Conservation (phyloP, 768 basidiomycete genomes). For the Basidioascus undulatus region DNA sequence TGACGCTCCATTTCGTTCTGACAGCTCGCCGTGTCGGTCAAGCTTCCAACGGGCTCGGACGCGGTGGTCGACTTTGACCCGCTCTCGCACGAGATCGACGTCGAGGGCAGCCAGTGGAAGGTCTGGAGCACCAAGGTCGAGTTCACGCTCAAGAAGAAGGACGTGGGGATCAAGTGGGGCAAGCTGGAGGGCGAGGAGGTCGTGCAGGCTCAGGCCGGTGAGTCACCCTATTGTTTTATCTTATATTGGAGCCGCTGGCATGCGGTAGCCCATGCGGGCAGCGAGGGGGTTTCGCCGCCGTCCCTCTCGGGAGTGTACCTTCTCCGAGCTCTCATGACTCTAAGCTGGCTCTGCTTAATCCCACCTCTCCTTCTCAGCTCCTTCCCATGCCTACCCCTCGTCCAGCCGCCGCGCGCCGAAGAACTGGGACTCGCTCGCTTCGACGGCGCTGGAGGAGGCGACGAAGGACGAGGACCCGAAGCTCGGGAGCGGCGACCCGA, state of each 20-base stretch:
- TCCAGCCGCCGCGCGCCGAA: constrained; percentile 27
- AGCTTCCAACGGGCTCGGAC: constrained; percentile 11
- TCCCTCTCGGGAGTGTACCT: background rate
- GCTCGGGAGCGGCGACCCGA: constrained; percentile 69
- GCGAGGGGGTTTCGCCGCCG: background rate
- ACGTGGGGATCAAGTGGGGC: constrained; percentile 42
- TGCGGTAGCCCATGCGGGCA: background rate
- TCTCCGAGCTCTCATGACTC: no score
- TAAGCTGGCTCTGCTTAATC: no score
- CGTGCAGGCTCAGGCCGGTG: constrained; percentile 32
- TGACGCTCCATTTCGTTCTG: no score
- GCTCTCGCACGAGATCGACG: constrained; percentile 54
- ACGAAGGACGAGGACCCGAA: constrained; percentile 57
- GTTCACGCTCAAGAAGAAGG: constrained; percentile 45
- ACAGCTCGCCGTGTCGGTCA: constrained; percentile 10
- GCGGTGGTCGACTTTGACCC: constrained; percentile 31
- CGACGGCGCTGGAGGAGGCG: constrained; percentile 32
- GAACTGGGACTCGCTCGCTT: constrained; percentile 78
- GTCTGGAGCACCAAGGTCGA: constrained; percentile 78
- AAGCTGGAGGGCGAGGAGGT: constrained; percentile 39
- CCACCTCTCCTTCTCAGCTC: constrained; percentile 19
- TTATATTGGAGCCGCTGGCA: background rate
- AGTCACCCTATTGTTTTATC: no score
- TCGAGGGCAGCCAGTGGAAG: constrained; percentile 33
- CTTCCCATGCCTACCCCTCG: constrained; percentile 11